These are phyloP conservation scores for Penicillium alfredii DNA, from an alignment of 495 filamentous ascomycete genomes.

Conservation along the genomic window DNA sequence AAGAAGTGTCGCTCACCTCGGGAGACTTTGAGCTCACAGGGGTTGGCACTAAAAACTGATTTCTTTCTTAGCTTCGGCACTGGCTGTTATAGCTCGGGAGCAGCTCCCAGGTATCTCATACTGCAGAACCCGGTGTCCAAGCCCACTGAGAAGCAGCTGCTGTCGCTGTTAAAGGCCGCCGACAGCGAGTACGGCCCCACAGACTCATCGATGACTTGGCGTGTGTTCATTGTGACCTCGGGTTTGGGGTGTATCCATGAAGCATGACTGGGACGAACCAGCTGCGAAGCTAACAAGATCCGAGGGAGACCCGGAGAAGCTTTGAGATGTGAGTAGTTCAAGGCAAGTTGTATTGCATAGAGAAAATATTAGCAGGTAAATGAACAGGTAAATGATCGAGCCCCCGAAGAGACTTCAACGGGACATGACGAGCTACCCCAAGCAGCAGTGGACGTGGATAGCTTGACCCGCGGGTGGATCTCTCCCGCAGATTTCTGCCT, in stretches of 20 bases:
- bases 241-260: constrained; percentile 15
- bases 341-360: no score
- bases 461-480: no score
- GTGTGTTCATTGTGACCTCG: constrained; percentile 85
- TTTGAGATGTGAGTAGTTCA: no score
- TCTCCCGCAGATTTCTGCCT: no score
- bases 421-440: no score
- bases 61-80: constrained; percentile 6
- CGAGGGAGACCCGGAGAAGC: no score
- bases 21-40: constrained; percentile 66
- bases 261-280: constrained; percentile 13
- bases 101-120: constrained; percentile 35
- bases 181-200: constrained; percentile 71
- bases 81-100: neutral
- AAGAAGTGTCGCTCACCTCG: no score
- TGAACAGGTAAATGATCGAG: no score
- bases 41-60: constrained; percentile 70
- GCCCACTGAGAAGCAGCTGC: constrained; percentile 82
- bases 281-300: no score
- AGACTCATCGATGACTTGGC: constrained; percentile 75
- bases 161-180: constrained; percentile 80
- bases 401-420: no score
- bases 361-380: no score
- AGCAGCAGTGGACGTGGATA: no score
- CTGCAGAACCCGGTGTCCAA: constrained; percentile 82